phyloP scores from a whole-genome alignment of 768 basidiomycete species.

The Glaciozyma martinii region DNA sequence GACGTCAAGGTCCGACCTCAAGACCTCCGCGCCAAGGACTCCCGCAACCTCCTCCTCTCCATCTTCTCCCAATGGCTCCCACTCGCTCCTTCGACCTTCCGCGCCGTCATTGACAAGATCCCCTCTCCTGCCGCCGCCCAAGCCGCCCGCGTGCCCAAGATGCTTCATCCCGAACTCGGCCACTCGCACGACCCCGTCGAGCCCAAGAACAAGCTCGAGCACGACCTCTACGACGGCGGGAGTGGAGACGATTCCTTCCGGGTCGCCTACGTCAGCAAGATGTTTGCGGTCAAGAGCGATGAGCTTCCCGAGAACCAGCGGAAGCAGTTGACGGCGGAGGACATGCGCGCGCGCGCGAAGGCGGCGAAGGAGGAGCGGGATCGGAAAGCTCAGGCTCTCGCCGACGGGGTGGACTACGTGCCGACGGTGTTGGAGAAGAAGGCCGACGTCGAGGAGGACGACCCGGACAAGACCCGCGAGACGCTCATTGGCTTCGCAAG shows the following conservation, averaged over 20 bases:
- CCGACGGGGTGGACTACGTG: constrained; percentile 12
- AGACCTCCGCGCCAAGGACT: constrained; percentile 85
- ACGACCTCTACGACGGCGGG: constrained; percentile 66
- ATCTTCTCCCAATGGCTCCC: constrained; percentile 96
- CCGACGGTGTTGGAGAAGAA: background rate
- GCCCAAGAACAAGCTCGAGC: constrained; percentile 73
- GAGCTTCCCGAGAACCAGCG: constrained; percentile 82
- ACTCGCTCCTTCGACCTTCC: constrained; percentile 83
- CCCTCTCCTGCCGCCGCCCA: constrained; percentile 80
- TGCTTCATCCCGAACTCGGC: constrained; percentile 71
- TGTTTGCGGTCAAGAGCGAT: constrained; percentile 79
- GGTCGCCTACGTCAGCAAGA: constrained; percentile 90
- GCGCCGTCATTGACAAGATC: constrained; percentile 84
- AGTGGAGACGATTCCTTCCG: constrained; percentile 52
- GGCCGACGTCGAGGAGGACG: constrained; percentile 6
- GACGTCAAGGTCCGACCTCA: constrained; percentile 74
- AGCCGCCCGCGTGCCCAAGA: constrained; percentile 71
- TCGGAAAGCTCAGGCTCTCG: constrained; percentile 33
- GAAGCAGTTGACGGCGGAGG: constrained; percentile 65
- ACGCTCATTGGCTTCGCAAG: constrained; percentile 84
- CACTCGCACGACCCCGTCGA: constrained; percentile 48
- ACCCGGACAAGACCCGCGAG: constrained; percentile 43
- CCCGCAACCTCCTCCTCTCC: constrained; percentile 66
- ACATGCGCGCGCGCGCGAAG: constrained; percentile 51
- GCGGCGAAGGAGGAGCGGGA: constrained; percentile 43